Percentiles rank a stretch among this genome's conserved stretches.
Conservation (phyloP, 2,329 filamentous ascomycete genomes). For the Tothia fuscella region DNA sequence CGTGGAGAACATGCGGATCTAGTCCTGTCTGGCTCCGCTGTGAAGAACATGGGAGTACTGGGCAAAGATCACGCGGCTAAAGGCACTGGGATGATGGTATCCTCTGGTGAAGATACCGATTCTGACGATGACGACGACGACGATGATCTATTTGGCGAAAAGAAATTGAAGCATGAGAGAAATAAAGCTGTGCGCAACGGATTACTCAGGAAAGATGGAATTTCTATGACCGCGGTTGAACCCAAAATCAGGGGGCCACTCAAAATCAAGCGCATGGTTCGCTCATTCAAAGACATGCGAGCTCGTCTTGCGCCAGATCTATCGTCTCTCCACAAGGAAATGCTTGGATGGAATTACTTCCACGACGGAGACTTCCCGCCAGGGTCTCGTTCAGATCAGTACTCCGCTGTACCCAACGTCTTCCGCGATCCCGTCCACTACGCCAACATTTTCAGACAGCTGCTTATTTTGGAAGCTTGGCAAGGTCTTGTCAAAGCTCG, state of each 20-base stretch:
- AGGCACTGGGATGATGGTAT: slow-evolving; percentile 72
- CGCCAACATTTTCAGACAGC: slow-evolving; percentile 77
- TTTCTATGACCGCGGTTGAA: slow-evolving; percentile 16
- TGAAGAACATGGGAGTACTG: slow-evolving; percentile 57
- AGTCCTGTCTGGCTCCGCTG: slow-evolving; percentile 59
- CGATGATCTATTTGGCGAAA: slow-evolving; percentile 52
- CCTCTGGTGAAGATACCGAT: slow-evolving; percentile 52
- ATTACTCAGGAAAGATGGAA: neutral
- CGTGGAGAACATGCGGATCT: slow-evolving; percentile 1
- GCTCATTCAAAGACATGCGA: slow-evolving; percentile 86
- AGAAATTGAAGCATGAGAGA: slow-evolving; percentile 28
- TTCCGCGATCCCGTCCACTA: slow-evolving; percentile 71
- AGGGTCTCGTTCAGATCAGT: slow-evolving; percentile 53
- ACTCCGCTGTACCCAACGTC: slow-evolving; percentile 62
- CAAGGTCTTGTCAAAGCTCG: slow-evolving; percentile 82
- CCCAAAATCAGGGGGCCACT: slow-evolving; percentile 54
- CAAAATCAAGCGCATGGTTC: slow-evolving; percentile 68
- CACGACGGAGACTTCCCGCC: slow-evolving; percentile 79
- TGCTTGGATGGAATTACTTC: slow-evolving; percentile 93
- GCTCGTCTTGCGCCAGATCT: slow-evolving; percentile 85
- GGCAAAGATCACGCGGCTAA: slow-evolving; percentile 69
- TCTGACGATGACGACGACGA: slow-evolving; percentile 39
- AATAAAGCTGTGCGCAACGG: slow-evolving; percentile 17
- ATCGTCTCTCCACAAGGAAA: slow-evolving; percentile 68
- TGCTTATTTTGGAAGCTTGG: slow-evolving; percentile 91